phyloP scores from a whole-genome alignment of 1,284 basidiomycete genomes.

The Leccinum subrobustum region DNA sequence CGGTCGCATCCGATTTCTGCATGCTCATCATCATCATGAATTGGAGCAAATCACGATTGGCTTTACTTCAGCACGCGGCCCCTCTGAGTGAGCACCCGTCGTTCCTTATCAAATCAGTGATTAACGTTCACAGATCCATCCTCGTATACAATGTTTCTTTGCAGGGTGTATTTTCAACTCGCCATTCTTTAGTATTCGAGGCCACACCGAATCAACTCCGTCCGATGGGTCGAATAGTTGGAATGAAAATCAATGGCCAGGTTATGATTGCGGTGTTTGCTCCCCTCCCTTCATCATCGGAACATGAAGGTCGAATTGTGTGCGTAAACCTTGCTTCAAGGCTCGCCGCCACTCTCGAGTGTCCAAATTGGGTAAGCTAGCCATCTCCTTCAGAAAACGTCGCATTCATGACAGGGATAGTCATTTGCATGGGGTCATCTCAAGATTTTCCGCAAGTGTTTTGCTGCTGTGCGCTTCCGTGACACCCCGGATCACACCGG shows the following conservation, averaged over 20 bases:
- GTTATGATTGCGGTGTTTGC: constrained; percentile 17
- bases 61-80: constrained; percentile 11
- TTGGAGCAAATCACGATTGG: constrained; percentile 18
- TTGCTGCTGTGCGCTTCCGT: constrained; percentile 8
- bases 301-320: constrained; percentile 13
- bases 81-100: constrained; percentile 16
- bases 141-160: constrained; percentile 18
- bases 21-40: constrained; percentile 16
- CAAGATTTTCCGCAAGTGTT: constrained; percentile 12
- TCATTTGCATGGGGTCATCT: constrained; percentile 12
- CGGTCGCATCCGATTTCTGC: constrained; percentile 22
- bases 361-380: constrained; percentile 21
- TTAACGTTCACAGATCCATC: constrained; percentile 19
- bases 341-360: constrained; percentile 14
- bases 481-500: background rate
- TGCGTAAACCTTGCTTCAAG: constrained; percentile 24
- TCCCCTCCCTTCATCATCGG: background rate
- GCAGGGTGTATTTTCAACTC: constrained; percentile 1
- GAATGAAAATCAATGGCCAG: constrained; percentile 20
- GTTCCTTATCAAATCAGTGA: background rate
- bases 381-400: background rate
- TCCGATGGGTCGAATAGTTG: constrained; percentile 16
- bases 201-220: constrained; percentile 18
- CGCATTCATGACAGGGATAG: constrained; percentile 11
- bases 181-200: constrained; percentile 20